These are phyloP conservation scores for Populus davidiana DNA, from an alignment of 345 rosid genomes.

Conservation along the genomic window DNA sequence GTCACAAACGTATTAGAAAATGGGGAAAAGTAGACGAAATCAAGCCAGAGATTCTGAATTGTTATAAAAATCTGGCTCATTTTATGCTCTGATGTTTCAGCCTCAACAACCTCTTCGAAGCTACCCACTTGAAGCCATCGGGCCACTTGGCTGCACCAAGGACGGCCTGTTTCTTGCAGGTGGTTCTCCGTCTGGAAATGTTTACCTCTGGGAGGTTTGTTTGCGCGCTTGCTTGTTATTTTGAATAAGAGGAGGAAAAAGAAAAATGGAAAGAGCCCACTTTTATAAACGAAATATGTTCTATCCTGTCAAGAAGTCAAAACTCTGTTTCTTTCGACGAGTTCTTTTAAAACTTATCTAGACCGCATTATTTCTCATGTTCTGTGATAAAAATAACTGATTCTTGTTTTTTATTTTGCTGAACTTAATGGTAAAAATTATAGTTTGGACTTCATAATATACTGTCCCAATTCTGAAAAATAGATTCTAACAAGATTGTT, in stretches of 20 bases:
- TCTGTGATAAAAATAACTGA: too few species aligned
- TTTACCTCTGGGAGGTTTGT: slow-evolving; percentile 53
- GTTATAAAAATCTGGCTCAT: neutral
- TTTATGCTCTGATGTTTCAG: slow-evolving; percentile 20
- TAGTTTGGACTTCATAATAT: neutral
- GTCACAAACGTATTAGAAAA: too few species aligned
- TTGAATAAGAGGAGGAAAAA: neutral
- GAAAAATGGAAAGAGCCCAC: neutral
- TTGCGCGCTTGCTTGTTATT: neutral
- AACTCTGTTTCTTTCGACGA: slow-evolving; percentile 4
- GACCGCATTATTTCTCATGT: too few species aligned
- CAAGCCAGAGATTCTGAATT: neutral
- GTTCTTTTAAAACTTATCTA: neutral
- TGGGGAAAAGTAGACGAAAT: too few species aligned
- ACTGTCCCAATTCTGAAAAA: neutral
- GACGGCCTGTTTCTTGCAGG: slow-evolving; percentile 51
- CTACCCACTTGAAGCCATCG: slow-evolving; percentile 52
- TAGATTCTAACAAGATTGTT: slow-evolving; percentile 6
- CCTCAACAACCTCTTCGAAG: slow-evolving; percentile 41
- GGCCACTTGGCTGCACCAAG: slow-evolving; percentile 43
- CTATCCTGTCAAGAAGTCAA: neutral
- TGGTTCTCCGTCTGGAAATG: slow-evolving; percentile 49
- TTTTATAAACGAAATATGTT: neutral
- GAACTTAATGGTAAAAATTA: neutral
- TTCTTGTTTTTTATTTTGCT: neutral